Evolutionary conservation across 345 rosid species (phyloP), one percentile per base, ranked within the genome.

Genomic region (Syzygium grande): DNA sequence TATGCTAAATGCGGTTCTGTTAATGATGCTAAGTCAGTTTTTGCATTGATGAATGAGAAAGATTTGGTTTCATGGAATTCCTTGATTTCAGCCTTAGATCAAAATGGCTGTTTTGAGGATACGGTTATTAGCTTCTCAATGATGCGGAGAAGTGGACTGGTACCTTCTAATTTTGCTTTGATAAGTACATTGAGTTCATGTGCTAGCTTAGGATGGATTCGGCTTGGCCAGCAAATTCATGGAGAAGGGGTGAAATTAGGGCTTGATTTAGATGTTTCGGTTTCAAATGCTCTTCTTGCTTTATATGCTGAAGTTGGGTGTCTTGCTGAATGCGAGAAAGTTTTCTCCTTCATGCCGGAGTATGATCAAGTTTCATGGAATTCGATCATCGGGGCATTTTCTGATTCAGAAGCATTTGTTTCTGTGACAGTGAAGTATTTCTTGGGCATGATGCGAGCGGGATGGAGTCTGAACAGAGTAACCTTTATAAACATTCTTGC

Each of bases 311-410:
- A 93, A 88, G 92, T 91, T 23, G 92, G 97, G 55, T 89, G 86
- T 90, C 93, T 92, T 78, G 84, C 91, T 17, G 90, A 92, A 84
- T 93, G 96, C 87, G 91, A 90, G 84, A 93, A 90, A 88, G 85
- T 94, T 89, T 97, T 97, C 90, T 92, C 92, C 86, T 89, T 89
- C 87, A 96, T 97, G 99, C 91, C 78, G 85, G 95, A 92, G 87
- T 88, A 88, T 65, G 99, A 97, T 95, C 98, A 92, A 91, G 97
- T 97, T 85, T 95, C 99, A 54, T 97, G 98, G 98, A 97, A 97
- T 89, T 91, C 99, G 61, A 86, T 95, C 85, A 92, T 97, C 87
- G 98, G 99, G 87, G 95, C 95, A 84, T 91, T 95, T 90, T 94
- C 97, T 89, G 87, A 91, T 92, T 92, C 94, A 55, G 97, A 93